Base-by-base conservation (phyloP, 306 rosid species). In the Leucaena leucocephala region DNA sequence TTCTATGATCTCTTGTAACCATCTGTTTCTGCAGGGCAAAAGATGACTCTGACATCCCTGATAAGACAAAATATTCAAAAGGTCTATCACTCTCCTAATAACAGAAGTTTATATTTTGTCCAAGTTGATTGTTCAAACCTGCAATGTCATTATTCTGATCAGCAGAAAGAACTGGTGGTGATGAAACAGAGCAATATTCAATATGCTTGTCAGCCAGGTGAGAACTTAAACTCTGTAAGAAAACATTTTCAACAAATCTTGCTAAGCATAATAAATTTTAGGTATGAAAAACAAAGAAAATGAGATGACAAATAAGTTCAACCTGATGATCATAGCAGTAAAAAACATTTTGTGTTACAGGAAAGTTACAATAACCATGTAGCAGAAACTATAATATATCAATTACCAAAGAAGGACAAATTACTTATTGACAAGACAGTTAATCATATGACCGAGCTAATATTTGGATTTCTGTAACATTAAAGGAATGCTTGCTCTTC, bases 131-230 rank as follows among this genome's bases (percentile, higher is more conserved):
- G 70, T 43, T 69, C 85, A 85, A 83, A 93, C 96, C 94, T 78
- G 81, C 62, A 22, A 74, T 17, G 33, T 80, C 86, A 61, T 86
- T 80, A 81, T 68, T 80, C 80, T 83, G 88, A 73, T 82, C 81
- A 38, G 83, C 44, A 55, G 87, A 85, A 82, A 89, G 84, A 85
- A 91, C 90, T 9, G 96, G 94, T 33, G 90, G 93, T 6, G 97
- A 88, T 55, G 91, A 88, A 82, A 93, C 81, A 43, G 96, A 68
- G 40, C 71, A 64, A 85, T 69, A 91, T 6, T 84, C 78, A 78
- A 93, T 94, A 76, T 88, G 76, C 9, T 87, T 88, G 74, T 80
- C 87, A 21, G 86, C 83, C 88, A 93, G 82, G 72, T 84, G 88
- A 75, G 74, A 72, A 64, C 86, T 78, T 75, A 93, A 83, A 84